A percentile compares a stretch with the other conserved stretches of the same genome.
Conservation (phyloP, 108 stramenopile genomes). For the Phaeodactylum tricornutum region DNA sequence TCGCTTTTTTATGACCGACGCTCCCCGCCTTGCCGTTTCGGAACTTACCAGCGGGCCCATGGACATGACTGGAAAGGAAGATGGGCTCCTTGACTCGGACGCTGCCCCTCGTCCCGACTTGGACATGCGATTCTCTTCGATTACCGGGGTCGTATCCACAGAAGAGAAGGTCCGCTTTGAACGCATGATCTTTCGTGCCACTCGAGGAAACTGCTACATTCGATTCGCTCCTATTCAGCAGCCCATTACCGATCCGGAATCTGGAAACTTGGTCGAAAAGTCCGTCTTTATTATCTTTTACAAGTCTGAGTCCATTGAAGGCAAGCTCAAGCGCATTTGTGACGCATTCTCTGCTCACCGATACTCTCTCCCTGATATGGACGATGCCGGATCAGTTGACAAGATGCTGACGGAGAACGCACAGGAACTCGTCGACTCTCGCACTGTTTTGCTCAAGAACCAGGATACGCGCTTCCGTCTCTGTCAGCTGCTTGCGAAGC, state of each 20-base stretch:
- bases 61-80: conserved; percentile 20
- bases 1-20: conserved; percentile 84
- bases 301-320: conserved; percentile 88
- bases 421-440: conserved; percentile 79
- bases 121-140: conserved; percentile 92
- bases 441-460: conserved; percentile 90
- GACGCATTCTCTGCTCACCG: conserved; percentile 92
- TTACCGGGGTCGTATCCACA: conserved; percentile 87
- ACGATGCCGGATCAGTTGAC: conserved; percentile 76
- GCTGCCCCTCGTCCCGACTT: conserved; percentile 53
- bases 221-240: conserved; percentile 92
- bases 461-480: conserved; percentile 90
- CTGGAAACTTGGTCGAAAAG: conserved; percentile 76
- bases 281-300: conserved; percentile 96
- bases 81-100: conserved; percentile 40
- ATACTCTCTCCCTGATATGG: conserved; percentile 92
- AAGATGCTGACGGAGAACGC: conserved; percentile 82
- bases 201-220: conserved; percentile 93
- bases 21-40: conserved; percentile 74
- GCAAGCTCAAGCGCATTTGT: conserved; percentile 96
- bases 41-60: conserved; percentile 30
- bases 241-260: conserved; percentile 79
- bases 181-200: conserved; percentile 95
- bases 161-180: conserved; percentile 91
- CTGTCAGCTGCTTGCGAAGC: conserved; percentile 80